Base-by-base conservation (phyloP, 2,329 filamentous ascomycete species). In the Herpomyces periplanetae region DNA sequence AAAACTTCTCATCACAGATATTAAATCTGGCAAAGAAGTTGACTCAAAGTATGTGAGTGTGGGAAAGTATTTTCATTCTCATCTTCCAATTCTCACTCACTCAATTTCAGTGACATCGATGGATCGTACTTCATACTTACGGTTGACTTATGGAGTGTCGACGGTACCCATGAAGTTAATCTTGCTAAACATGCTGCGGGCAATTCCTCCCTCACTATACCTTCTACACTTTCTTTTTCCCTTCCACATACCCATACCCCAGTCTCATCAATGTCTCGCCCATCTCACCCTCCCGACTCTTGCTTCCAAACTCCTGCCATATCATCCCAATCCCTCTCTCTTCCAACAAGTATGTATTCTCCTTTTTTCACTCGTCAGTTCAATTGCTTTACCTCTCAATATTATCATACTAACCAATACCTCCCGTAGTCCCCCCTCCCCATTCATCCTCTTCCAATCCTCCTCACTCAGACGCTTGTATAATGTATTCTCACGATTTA, bases 211-310 rank as follows among this genome's bases (percentile, higher is more conserved):
- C 85, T 85, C 30, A 66, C 61, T 2, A 63, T 64, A 3, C 66
- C 66, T 5, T 64, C 62, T 5, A 60, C 62, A 3, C 64, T 62
- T 4, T 68, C 68, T 1, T 87, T 66, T 32, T 55, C 57, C 15
- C 53, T 47, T 22, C 45, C 43, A 3, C 30, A 38, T 21, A 35
- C 31, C 26, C 34, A 38, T 19, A 27, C 34, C 19, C 18, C 27
- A 25, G 27, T 25, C 23, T 38, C 26, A 25, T 29, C 28, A n/a
- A n/a, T n/a, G n/a, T n/a, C n/a, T n/a, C n/a, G n/a, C n/a, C n/a
- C n/a, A n/a, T n/a, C n/a, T n/a, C n/a, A n/a, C n/a, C n/a, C n/a
- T n/a, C n/a, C n/a, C n/a, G n/a, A n/a, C n/a, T n/a, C n/a, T n/a
- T n/a, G n/a, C n/a, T n/a, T n/a, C n/a, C n/a, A n/a, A n/a, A n/a